Percentiles rank a stretch among this genome's conserved stretches.
Conservation (phyloP, 2,329 filamentous ascomycete genomes). For the Chaetomiaceae sp. region DNA sequence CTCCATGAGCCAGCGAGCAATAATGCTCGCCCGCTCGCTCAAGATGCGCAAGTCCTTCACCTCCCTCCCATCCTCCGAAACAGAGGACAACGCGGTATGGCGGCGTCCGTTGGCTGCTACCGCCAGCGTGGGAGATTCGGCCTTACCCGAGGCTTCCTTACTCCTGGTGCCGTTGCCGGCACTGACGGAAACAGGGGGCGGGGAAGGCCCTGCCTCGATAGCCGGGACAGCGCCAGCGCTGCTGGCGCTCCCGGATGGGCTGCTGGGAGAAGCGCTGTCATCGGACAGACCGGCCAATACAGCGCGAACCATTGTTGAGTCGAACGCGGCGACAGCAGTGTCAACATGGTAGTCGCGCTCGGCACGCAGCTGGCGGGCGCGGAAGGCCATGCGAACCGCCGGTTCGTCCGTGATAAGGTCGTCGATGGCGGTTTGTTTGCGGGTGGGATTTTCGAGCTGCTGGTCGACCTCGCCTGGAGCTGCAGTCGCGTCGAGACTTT, state of each 20-base stretch:
- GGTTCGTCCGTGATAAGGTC: slow-evolving; percentile 64
- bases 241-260: too few relatives aligned
- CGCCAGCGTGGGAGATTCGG: background rate
- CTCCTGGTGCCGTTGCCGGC: background rate
- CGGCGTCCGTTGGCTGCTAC: background rate
- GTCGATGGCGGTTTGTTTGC: slow-evolving; percentile 63
- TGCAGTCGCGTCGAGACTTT: background rate
- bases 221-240: background rate
- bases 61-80: slow-evolving; percentile 1
- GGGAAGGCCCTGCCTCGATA: background rate
- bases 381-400: slow-evolving; percentile 58
- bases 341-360: slow-evolving; percentile 45
- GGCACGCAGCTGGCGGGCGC: slow-evolving; percentile 53
- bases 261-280: too few relatives aligned
- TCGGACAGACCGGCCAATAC: slow-evolving; percentile 17
- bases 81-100: background rate
- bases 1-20: slow-evolving; percentile 65
- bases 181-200: too few relatives aligned
- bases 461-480: slow-evolving; percentile 39
- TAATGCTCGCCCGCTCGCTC: slow-evolving; percentile 63
- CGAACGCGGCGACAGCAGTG: slow-evolving; percentile 19
- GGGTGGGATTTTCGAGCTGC: slow-evolving; percentile 56
- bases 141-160: background rate
- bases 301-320: slow-evolving; percentile 29
- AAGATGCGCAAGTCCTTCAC: slow-evolving; percentile 69